Base-by-base conservation (phyloP, 2,329 filamentous ascomycete genomes). In the Phoma sp. region DNA sequence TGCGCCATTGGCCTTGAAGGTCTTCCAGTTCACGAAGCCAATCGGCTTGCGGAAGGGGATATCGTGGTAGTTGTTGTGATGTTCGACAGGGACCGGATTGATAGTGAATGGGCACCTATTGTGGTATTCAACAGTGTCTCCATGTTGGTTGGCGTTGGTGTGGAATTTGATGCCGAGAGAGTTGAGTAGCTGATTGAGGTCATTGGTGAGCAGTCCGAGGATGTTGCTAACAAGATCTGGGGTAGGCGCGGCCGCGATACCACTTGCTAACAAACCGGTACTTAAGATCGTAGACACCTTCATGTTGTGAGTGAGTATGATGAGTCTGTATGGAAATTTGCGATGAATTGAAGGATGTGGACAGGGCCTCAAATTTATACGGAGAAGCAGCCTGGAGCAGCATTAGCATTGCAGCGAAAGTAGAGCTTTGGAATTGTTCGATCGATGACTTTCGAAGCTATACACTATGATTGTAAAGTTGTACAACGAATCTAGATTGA, bases 1-100 rank as follows among this genome's bases (percentile, higher is more conserved):
- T 25, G 49, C 56, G 2, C 58, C 56, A 7, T 47, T 55, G 33
- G 58, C 58, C 35, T 61, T 61, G 46, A 57, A 59, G 11, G 56
- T 47, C 22, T 35, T 57, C 58, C 58, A 61, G 32, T 61, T 27
- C 23, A 59, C 46, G 42, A 49, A 60, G 37, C 39, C 44, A 24
- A 43, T 37, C 23, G 43, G 22, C 38, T 48, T 53, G 25, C 38
- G 44, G 27, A 47, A 53, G 38, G 4, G 32, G 22, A 53, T 10
- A 13, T 53, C 50, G 33, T 53, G 50, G 18, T 29, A 32, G 32
- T 39, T 47, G 25, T 18, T 9, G 8, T 38, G 29, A 7, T 30
- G 29, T 30, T 7, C 29, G 11, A 30, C 11, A 1, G 29, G 23
- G 13, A 29, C 24, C 18, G 14, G 32, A 9, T 8, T 30, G 33